Conservation (phyloP, 108 stramenopile species). For the Epipyxis sp. region DNA sequence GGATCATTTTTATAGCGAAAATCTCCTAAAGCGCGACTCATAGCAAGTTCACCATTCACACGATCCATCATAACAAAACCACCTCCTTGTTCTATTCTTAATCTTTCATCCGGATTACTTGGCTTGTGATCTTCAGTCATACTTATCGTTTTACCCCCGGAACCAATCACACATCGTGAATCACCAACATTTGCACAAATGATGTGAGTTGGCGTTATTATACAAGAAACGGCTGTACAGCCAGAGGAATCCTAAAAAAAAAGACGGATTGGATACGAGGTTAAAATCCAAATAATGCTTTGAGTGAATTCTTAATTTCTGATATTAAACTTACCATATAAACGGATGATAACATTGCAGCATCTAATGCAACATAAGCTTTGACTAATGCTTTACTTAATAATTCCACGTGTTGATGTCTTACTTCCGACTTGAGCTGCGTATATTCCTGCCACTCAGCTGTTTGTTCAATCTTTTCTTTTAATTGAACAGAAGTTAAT, state of each 20-base stretch:
- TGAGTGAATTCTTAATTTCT: slow-evolving; percentile 29
- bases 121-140: slow-evolving; percentile 85
- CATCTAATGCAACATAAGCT: slow-evolving; percentile 7
- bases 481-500: slow-evolving; percentile 31
- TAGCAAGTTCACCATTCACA: slow-evolving; percentile 50
- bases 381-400: slow-evolving; percentile 36
- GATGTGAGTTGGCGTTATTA: slow-evolving; percentile 75
- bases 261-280: background rate
- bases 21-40: slow-evolving; percentile 52
- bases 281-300: background rate
- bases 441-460: slow-evolving; percentile 33
- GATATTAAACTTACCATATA: slow-evolving; percentile 19
- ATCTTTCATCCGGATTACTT: slow-evolving; percentile 67
- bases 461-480: slow-evolving; percentile 38
- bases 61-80: slow-evolving; percentile 43
- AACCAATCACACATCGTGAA: slow-evolving; percentile 66
- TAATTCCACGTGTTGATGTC: slow-evolving; percentile 15
- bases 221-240: slow-evolving; percentile 74
- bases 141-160: slow-evolving; percentile 34
- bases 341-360: background rate
- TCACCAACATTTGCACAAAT: slow-evolving; percentile 95
- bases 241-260: slow-evolving; percentile 53
- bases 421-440: background rate
- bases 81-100: slow-evolving; percentile 48
- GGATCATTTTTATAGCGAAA: slow-evolving; percentile 47